Base-by-base conservation (phyloP, 2,329 filamentous ascomycete genomes). In the Emergomyces africanus region DNA sequence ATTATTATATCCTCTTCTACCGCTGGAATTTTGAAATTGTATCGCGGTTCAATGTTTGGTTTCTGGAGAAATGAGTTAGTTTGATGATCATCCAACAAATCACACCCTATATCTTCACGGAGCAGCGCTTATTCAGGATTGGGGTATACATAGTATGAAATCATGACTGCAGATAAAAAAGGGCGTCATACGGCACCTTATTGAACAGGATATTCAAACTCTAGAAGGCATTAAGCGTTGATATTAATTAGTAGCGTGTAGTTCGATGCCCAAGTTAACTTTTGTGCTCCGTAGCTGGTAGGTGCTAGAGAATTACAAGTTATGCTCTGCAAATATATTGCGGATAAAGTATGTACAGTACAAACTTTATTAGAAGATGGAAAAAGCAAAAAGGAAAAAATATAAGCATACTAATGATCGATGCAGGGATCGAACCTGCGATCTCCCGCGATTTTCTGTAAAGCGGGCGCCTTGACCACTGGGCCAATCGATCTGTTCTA, bases 361-460 rank as follows among this genome's bases (percentile, higher is more conserved):
- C n/a, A n/a, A n/a, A n/a, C n/a, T n/a, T n/a, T n/a, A n/a, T n/a
- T n/a, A n/a, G n/a, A n/a, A n/a, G n/a, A n/a, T n/a, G n/a, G n/a
- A n/a, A n/a, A n/a, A n/a, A n/a, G n/a, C n/a, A n/a, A n/a, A n/a
- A n/a, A n/a, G n/a, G n/a, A n/a, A n/a, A n/a, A n/a, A n/a, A n/a
- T n/a, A n/a, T n/a, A n/a, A n/a, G n/a, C n/a, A n/a, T n/a, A n/a
- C n/a, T n/a, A 30, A 30, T 74, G 72, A 72, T 71, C 70, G 72
- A 67, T 68, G 70, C 72, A 74, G 73, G 74, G 71, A 69, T 75
- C 72, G 73, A 75, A 75, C 73, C 72, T 74, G 72, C 70, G 73
- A 74, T 70, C 73, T 69, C 71, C 66, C 71, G 71, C 68, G 72
- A 59, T 60, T 57, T 60, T 15, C 14, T 74, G 72, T 74, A 74